Base-by-base conservation (phyloP, 2,329 filamentous ascomycete genomes). In the Colletotrichum viniferum region DNA sequence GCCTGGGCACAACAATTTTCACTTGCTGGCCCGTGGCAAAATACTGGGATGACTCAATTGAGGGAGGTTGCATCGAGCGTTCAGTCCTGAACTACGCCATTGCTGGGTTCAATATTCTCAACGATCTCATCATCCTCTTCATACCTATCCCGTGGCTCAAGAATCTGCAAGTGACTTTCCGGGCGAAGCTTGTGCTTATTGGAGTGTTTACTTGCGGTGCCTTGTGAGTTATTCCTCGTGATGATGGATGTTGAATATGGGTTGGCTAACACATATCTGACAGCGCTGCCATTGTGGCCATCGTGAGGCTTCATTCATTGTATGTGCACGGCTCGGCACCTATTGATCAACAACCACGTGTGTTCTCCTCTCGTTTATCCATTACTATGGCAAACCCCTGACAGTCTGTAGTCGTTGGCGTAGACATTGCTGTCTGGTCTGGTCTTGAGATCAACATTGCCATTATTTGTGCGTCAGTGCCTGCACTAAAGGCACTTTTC, bases 181-280 rank as follows among this genome's bases (percentile, higher is more conserved):
- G 81, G 14, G 85, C 86, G 56, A 86, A 87, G 48, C 76, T 86
- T 32, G 85, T 86, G 1, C 79, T 89, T 78, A 84, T 81, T 77
- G 81, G 70, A 70, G 84, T 82, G 36, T 84, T 84, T 82, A 85
- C 83, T 28, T 79, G 83, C 77, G 86, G 78, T 64, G 79, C 70
- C 77, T 86, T 83, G 83, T 85, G 77, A 78, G 82, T 80, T 28
- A 36, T 3, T 1, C 1, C 18, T 2, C 21, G n/a, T 7, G 43
- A 13, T 14, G 16, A 28, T 58, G 0, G 16, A 6, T 58, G 12
- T 24, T 24, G 7, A 3, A 16, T 24, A 0, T 26, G 7, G 2
- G 4, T 32, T 1, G 7, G 30, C 60, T 63, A 38, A 38, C 3
- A 21, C 32, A 38, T 9, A 8, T 28, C 0, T 38, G 30, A 2